These are phyloP conservation scores for Elymus sibiricus DNA, from an alignment of 176 grass and related monocot species.

Conservation along the genomic window DNA sequence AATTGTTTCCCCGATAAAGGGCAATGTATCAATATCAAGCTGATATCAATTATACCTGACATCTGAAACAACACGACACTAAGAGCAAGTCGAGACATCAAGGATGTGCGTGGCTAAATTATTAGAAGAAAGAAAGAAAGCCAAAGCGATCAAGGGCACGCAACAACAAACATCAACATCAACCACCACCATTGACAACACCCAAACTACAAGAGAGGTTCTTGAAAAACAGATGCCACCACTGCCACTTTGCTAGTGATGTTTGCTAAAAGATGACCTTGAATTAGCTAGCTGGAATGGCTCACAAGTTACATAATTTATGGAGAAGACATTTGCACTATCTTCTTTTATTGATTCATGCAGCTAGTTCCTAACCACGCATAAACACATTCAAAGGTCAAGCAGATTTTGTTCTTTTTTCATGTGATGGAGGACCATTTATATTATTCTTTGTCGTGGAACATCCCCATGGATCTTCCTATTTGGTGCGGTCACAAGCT, in stretches of 20 bases:
- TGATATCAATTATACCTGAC: neutral
- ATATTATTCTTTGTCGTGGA: constrained; percentile 38
- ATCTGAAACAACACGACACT: neutral
- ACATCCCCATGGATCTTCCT: constrained; percentile 56
- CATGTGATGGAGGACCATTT: constrained; percentile 5
- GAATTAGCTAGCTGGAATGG: neutral
- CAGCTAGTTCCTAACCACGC: neutral
- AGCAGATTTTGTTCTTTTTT: constrained; percentile 7
- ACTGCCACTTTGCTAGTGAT: neutral
- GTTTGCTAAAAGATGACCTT: neutral
- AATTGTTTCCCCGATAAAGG: neutral
- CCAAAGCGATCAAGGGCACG: neutral
- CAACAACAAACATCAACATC: neutral
- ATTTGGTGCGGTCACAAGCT: constrained; percentile 35
- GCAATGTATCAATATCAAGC: neutral
- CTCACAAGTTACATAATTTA: neutral
- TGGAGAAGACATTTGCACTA: neutral
- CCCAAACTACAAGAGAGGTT: neutral
- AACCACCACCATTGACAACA: neutral
- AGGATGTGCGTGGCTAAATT: neutral
- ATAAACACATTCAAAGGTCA: constrained; percentile 11
- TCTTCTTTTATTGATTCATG: constrained; percentile 22
- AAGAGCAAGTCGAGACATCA: neutral
- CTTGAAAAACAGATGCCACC: neutral
- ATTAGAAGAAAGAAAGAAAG: too few relatives aligned